Conservation (phyloP, 208 protist species). For the Crithidia sp. region DNA sequence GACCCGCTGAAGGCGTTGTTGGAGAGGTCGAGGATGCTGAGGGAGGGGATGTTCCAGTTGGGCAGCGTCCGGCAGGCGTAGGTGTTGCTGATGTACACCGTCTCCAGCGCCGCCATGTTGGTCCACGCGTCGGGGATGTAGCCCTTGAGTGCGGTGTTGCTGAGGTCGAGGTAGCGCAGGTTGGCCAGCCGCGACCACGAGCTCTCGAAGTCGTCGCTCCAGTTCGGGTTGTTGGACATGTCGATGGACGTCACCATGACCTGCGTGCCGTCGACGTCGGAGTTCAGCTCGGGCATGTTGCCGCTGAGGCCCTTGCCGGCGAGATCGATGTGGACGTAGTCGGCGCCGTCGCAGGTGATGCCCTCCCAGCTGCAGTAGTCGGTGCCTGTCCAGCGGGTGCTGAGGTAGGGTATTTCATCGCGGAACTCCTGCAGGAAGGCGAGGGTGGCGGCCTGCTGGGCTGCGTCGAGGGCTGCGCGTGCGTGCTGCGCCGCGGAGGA, state of each 20-base stretch:
- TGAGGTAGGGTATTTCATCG: background rate
- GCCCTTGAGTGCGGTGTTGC: conserved; percentile 5
- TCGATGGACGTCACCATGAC: conserved; percentile 15
- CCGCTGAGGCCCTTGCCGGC: conserved; percentile 16
- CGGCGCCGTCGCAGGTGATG: conserved; percentile 18
- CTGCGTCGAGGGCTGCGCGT: background rate
- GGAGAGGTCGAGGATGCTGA: conserved; percentile 18
- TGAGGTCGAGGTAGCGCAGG: conserved; percentile 5
- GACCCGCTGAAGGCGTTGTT: conserved; percentile 22
- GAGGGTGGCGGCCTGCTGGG: background rate
- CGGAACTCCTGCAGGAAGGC: background rate
- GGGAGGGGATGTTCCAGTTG: conserved; percentile 18
- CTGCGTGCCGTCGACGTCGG: background rate
- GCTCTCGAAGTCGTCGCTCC: background rate
- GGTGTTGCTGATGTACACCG: background rate
- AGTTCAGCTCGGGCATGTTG: background rate
- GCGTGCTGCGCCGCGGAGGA: background rate
- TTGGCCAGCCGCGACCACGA: background rate
- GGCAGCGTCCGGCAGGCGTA: conserved; percentile 12
- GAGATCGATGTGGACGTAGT: conserved; percentile 16
- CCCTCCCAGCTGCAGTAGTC: conserved; percentile 9
- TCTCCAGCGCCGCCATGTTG: background rate
- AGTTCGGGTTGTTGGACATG: conserved; percentile 17
- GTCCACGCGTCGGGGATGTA: conserved; percentile 6
- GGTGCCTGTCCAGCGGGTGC: conserved; percentile 1